Base-by-base conservation (phyloP, 768 basidiomycete species). In the Chalciporus piperatus region DNA sequence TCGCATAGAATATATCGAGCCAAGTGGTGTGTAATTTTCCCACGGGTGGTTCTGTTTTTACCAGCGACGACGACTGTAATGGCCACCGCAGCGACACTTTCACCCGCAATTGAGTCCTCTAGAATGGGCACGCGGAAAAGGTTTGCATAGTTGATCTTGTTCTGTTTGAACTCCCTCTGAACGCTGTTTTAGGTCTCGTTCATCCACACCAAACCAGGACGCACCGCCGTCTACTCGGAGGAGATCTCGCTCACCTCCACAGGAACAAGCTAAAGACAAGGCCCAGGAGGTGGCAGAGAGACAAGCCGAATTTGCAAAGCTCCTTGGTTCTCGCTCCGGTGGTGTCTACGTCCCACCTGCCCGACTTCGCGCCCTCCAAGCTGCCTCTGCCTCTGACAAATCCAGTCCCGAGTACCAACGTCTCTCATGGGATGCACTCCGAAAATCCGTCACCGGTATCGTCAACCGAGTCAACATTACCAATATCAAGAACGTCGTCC, bases 341-440 rank as follows among this genome's bases (percentile, higher is more conserved):
- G 97, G 97, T 25, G 92, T 97, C 12, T 99, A 99, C 68, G 85
- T 99, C 68, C 97, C 97, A 1, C 97, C 97, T 13, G 95, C 93
- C 33, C 83, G 95, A 22, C 75, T 98, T 35, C 81, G 94, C 41
- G 94, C 93, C 0, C 78, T 99, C 70, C 93, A 95, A 61, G 86
- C 65, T 14, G 92, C 92, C 9, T 92, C 92, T 8, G 71, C 82
- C 6, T 72, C 78, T 55, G 92, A 97, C 76, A 95, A 95, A 74
- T 75, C 77, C 42, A 88, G 89, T 52, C 62, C 85, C 17, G 95
- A 97, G 72, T 98, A 89, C 70, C 97, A 99, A 70, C 81, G 97
- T 10, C 72, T 99, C 52, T 90, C 92, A 10, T 99, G 97, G 97
- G 97, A 99, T 64, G 97, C 97, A 2, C 74, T 99, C 53, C 85